Evolutionary conservation across 345 rosid genomes (phyloP), one percentile per base, ranked within the genome.

Genomic region (Microthlaspi erraticum): DNA sequence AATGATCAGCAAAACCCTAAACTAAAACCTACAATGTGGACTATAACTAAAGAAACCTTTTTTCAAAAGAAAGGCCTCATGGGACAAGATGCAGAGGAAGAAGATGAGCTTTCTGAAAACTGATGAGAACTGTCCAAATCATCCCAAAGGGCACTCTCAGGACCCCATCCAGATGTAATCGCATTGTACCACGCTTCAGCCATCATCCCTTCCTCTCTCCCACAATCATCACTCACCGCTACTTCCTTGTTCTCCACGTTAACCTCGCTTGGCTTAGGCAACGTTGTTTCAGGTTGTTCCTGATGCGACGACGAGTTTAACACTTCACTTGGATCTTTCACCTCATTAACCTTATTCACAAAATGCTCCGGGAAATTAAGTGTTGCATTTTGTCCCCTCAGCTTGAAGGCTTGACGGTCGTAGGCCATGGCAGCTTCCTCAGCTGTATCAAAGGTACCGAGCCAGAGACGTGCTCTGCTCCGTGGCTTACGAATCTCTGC

Each of bases 401-500:
- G 68, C 68, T 85, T 89, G 60, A 82, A 94, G 2, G 99, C 99
- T 88, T 94, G 93, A 31, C 93, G 90, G 63, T 94, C 99, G 46
- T 94, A 94, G 33, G 99, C 99, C 84, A 91, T 45, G 51, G 98
- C 98, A 39, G 98, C 98, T 49, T 89, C 97, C 72, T 94, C 97
- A 2, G 99, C 98, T 10, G 88, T 93, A 66, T 94, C 97, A 23
- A 94, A 91, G 13, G 97, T 93, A 23, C 79, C 79, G 6, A 93
- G 88, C 98, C 98, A 93, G 60, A 89, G 98, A 75, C 97, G 93
- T 77, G 97, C 87, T 75, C 95, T 82, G 72, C 90, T 91, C 33
- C 88, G 85, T 65, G 98, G 98, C 66, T 85, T 94, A 73, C 98
- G 99, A 70, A 94, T 94, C 81, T 94, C 99, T 3, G 99, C 99